phyloP scores from a whole-genome alignment of 139 green algal genomes.

The Tetradesmus lagerheimii region DNA sequence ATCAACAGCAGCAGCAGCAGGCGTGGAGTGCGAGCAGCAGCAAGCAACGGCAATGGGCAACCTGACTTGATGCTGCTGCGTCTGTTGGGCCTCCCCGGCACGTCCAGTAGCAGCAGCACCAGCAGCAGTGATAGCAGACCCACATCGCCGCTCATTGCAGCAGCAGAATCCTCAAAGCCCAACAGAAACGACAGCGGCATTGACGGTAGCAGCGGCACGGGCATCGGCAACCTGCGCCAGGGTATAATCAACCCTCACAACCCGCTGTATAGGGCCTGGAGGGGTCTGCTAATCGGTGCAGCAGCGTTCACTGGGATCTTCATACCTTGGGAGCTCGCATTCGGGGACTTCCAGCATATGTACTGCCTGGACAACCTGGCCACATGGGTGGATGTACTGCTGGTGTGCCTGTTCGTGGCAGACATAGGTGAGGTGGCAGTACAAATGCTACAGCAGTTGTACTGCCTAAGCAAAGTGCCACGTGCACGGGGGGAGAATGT shows the following conservation, averaged over 20 bases:
- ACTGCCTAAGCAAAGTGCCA: no score
- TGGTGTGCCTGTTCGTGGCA: constrained; percentile 37
- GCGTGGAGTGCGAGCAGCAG: not conserved
- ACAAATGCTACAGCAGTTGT: not conserved
- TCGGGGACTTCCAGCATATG: not conserved
- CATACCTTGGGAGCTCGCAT: constrained; percentile 43
- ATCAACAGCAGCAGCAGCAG: not conserved
- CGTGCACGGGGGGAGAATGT: no score
- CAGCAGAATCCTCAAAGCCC: not conserved
- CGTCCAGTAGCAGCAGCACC: not conserved
- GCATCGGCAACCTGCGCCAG: not conserved
- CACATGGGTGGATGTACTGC: not conserved
- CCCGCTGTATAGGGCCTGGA: constrained; percentile 31
- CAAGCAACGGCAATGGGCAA: not conserved
- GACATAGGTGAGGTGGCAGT: constrained; percentile 34
- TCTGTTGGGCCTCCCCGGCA: not conserved
- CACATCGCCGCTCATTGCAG: not conserved
- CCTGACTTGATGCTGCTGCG: constrained; percentile 8
- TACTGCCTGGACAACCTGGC: constrained; percentile 5
- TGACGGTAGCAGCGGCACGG: not conserved
- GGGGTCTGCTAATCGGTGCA: constrained; percentile 44
- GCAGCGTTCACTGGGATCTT: constrained; percentile 47
- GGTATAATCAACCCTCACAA: constrained; percentile 42
- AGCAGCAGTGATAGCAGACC: not conserved
- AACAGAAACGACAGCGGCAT: not conserved